phyloP scores from a whole-genome alignment of 768 basidiomycete species.

The Termitomyces bulborhizus region DNA sequence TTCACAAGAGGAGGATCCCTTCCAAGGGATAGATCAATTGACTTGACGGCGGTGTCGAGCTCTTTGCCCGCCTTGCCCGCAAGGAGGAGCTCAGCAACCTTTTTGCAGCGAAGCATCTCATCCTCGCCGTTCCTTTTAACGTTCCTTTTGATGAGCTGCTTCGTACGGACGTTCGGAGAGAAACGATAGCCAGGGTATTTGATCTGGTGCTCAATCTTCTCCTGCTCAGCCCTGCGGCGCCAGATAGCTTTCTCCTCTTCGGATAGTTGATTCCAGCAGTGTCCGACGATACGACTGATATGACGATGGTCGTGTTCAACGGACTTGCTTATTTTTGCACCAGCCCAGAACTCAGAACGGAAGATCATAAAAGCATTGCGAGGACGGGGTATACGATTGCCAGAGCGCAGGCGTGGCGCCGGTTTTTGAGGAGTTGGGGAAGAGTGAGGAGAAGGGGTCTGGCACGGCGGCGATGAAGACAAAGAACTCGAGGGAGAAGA shows the following conservation, averaged over 20 bases:
- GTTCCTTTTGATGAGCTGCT: slow-evolving; percentile 41
- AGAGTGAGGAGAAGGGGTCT: background rate
- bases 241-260: slow-evolving; percentile 45
- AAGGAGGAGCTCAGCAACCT: slow-evolving; percentile 44
- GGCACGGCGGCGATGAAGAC: slow-evolving; percentile 7
- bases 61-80: slow-evolving; percentile 45
- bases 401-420: slow-evolving; percentile 21
- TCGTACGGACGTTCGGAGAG: slow-evolving; percentile 35
- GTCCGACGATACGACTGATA: slow-evolving; percentile 50
- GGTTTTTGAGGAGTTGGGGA: slow-evolving; percentile 13
- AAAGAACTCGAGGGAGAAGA: slow-evolving; percentile 10
- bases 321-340: slow-evolving; percentile 37
- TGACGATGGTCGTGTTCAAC: slow-evolving; percentile 54
- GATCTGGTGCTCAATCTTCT: slow-evolving; percentile 41
- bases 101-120: slow-evolving; percentile 43
- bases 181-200: slow-evolving; percentile 54
- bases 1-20: slow-evolving; percentile 2
- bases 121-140: slow-evolving; percentile 43
- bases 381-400: slow-evolving; percentile 64
- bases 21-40: slow-evolving; percentile 18
- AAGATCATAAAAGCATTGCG: slow-evolving; percentile 82
- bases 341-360: slow-evolving; percentile 52
- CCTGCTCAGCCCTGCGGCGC: slow-evolving; percentile 42
- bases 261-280: slow-evolving; percentile 49
- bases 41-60: slow-evolving; percentile 36